Base-by-base conservation (phyloP, 2,329 filamentous ascomycete genomes). In the Diaporthe sp. region DNA sequence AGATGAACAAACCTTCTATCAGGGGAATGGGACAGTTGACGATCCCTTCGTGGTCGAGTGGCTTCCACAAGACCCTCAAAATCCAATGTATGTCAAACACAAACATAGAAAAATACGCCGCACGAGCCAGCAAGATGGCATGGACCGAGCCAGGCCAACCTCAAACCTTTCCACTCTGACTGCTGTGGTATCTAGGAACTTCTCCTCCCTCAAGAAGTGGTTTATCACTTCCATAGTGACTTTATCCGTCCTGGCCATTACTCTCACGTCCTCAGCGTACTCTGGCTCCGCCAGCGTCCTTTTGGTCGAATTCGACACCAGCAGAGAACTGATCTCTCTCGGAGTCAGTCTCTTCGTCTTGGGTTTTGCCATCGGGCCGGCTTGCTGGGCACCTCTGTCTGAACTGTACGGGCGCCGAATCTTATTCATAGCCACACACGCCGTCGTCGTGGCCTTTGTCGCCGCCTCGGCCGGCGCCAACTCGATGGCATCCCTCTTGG, bases 401-500 rank as follows among this genome's bases (percentile, higher is more conserved):
- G 74, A 76, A 22, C n/a, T 76, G 5, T 74, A 74, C 37, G 74
- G 72, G 44, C 66, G 74, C 27, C 27, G 53, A 5, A 19, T 42
- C 0, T 42, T 74, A 9, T 75, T 50, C 25, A 61, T 72, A 10
- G 35, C 69, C 27, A 51, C 72, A 4, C 47, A 69, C 30, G 32
- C 42, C n/a, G 56, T 58, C 2, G 58, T 68, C 35, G 58, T 63
- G 13, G 71, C 71, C 17, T 71, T 75, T 42, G 51, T 69, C 77
- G 90, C 88, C 25, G 91, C 86, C 7, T 86, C 86, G 25, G 88
- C 90, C 2, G 91, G 88, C 10, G 84, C 88, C 0, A 83, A 89
- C 72, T 91, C 88, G 77, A 90, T 92, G 75, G 84, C 84, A 65
- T 88, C 89, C 1, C 83, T 94, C 2, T 83, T 94, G 44, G 86